Conservation (phyloP, 306 rosid species). For the Cucurbita maxima region DNA sequence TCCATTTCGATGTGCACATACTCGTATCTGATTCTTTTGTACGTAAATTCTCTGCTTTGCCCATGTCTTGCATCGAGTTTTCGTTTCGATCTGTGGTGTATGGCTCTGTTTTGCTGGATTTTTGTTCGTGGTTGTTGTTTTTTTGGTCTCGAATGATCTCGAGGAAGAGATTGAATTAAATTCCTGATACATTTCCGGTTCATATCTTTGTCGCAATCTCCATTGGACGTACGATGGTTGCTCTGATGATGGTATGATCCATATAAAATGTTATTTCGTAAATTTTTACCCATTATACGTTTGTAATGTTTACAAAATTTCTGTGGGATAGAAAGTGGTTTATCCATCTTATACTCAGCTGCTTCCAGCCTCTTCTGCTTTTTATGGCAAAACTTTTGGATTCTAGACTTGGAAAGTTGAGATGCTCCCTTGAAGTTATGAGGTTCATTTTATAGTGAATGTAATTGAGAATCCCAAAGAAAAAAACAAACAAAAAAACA, state of each 20-base stretch:
- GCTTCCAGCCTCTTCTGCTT: background rate
- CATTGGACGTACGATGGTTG: background rate
- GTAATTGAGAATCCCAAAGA: too few species aligned
- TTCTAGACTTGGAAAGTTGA: too few species aligned
- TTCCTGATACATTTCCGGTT: background rate
- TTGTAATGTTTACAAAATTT: background rate
- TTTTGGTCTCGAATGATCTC: background rate
- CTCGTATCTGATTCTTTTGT: background rate
- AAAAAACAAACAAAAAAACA: too few species aligned
- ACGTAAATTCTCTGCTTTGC: background rate
- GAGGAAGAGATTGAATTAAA: background rate
- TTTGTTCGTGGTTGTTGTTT: background rate
- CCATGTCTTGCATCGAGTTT: background rate
- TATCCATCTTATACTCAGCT: background rate
- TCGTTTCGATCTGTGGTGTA: constrained; percentile 4
- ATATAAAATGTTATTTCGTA: background rate
- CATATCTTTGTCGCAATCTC: background rate
- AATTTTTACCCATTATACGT: background rate
- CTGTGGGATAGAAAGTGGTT: background rate
- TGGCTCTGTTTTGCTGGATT: background rate
- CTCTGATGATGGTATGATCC: background rate
- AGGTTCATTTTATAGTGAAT: too few species aligned
- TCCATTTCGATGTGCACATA: background rate
- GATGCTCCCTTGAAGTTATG: too few species aligned
- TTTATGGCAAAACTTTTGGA: too few species aligned